Conservation (phyloP, 306 rosid species). For the Prunus padus region DNA sequence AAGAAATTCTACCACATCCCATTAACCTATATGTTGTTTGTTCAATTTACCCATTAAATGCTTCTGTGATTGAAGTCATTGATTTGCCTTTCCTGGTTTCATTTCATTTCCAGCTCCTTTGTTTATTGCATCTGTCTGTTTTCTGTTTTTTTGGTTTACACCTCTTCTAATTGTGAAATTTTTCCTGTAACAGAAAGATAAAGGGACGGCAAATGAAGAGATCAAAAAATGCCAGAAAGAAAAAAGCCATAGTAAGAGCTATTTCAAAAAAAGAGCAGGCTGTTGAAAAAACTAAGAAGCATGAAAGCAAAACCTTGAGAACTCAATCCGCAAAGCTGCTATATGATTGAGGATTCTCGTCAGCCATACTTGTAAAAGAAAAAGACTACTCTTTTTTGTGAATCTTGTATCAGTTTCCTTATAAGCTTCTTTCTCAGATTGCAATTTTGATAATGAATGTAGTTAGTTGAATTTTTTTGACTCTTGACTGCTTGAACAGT, state of each 20-base stretch:
- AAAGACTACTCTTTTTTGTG: neutral
- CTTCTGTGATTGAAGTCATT: neutral
- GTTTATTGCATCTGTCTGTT: neutral
- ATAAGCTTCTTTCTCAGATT: neutral
- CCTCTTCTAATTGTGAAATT: conserved; percentile 15
- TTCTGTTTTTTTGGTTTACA: neutral
- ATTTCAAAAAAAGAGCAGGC: conserved; percentile 54
- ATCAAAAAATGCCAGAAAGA: conserved; percentile 65
- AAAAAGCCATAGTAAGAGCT: conserved; percentile 68
- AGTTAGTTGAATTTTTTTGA: neutral
- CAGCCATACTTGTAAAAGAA: neutral
- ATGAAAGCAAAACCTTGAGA: conserved; percentile 60
- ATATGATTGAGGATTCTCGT: conserved; percentile 47
- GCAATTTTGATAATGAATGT: neutral
- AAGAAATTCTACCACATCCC: neutral
- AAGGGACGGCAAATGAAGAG: conserved; percentile 89
- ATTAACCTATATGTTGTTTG: neutral
- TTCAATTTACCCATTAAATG: neutral
- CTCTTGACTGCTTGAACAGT: neutral
- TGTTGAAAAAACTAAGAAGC: conserved; percentile 51
- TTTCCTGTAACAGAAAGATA: conserved; percentile 49
- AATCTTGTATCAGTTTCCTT: neutral
- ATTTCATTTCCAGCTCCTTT: neutral
- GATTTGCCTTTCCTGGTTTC: neutral
- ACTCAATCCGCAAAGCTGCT: conserved; percentile 73